These are phyloP conservation scores for Sindora glabra DNA, from an alignment of 306 rosid species.

Conservation along the genomic window DNA sequence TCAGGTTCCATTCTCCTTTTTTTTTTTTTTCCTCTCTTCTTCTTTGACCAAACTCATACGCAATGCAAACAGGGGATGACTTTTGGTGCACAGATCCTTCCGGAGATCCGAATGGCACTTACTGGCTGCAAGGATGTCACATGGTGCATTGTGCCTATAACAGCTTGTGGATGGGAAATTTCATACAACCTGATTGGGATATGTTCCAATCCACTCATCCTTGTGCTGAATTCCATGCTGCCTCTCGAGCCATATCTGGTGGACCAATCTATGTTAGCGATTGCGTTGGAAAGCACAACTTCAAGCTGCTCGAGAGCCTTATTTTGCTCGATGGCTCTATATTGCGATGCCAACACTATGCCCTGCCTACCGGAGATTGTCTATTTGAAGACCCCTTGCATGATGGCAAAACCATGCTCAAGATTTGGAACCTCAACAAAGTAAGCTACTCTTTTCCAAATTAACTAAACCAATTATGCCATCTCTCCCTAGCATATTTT, in stretches of 20 bases:
- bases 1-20: too few species aligned
- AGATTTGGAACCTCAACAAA: slow-evolving; percentile 77
- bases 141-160: slow-evolving; percentile 77
- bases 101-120: slow-evolving; percentile 61
- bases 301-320: slow-evolving; percentile 46
- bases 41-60: too few species aligned
- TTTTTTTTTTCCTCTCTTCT: too few species aligned
- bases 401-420: slow-evolving; percentile 75
- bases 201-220: slow-evolving; percentile 76
- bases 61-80: slow-evolving; percentile 42
- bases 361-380: slow-evolving; percentile 67
- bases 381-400: slow-evolving; percentile 65
- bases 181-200: slow-evolving; percentile 86
- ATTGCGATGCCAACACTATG: slow-evolving; percentile 55
- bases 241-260: slow-evolving; percentile 68
- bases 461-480: not conserved
- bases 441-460: slow-evolving; percentile 20
- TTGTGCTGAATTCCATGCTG: slow-evolving; percentile 65
- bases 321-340: slow-evolving; percentile 61
- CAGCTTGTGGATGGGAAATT: slow-evolving; percentile 78
- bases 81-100: slow-evolving; percentile 58
- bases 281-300: slow-evolving; percentile 57
- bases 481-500: too few species aligned
- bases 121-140: slow-evolving; percentile 86
- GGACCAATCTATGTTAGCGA: slow-evolving; percentile 71